These are phyloP conservation scores for Scedosporium boydii DNA, from an alignment of 2,329 filamentous ascomycete species.

Conservation along the genomic window DNA sequence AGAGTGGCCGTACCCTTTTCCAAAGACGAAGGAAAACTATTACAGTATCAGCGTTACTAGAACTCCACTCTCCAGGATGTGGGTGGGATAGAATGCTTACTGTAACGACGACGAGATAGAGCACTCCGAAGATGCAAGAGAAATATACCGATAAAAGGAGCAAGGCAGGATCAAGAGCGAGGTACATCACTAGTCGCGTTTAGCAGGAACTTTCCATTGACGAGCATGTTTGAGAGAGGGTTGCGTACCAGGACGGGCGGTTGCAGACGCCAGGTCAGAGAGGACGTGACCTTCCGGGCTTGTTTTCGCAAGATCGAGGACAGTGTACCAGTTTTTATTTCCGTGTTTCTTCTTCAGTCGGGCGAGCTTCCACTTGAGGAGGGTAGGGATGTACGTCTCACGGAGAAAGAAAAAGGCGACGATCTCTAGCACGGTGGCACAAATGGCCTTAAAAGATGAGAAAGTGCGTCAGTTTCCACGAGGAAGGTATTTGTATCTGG, in stretches of 20 bases:
- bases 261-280: background rate
- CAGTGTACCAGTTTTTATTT: background rate
- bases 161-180: conserved; percentile 1
- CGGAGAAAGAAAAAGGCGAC: background rate
- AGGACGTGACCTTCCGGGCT: background rate
- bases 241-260: background rate
- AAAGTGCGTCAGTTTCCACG: too few species aligned
- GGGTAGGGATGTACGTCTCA: background rate
- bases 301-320: background rate
- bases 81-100: background rate
- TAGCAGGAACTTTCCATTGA: too few species aligned
- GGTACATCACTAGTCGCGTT: background rate
- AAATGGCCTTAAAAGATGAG: background rate
- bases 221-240: too few species aligned
- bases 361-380: background rate
- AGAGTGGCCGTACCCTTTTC: background rate
- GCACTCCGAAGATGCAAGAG: conserved; percentile 4
- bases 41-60: background rate
- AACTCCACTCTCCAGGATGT: background rate
- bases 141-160: background rate
- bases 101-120: conserved; percentile 6
- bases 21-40: background rate
- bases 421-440: background rate
- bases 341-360: background rate
- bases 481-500: background rate